Evolutionary conservation across 2,329 filamentous ascomycete species (phyloP).

Genomic region (Curvularia sp.): DNA sequence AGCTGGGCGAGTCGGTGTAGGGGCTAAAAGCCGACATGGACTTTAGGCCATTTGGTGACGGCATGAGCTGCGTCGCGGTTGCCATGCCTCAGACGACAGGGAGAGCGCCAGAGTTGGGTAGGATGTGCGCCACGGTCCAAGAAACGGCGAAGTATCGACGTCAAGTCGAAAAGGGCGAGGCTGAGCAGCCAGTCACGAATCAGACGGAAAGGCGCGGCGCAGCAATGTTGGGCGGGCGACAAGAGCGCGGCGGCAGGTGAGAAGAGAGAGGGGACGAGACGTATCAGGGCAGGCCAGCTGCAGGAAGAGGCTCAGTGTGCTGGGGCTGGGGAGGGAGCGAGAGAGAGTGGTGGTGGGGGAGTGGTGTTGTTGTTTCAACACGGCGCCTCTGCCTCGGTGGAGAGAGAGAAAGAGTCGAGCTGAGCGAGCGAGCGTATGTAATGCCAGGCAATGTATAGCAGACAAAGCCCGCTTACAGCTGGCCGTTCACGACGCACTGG

Average conservation of each 20-base stretch:
- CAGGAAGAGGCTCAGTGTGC: constrained; percentile 22
- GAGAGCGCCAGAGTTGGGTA: background rate
- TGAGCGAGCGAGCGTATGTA: constrained; percentile 12
- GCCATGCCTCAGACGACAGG: constrained; percentile 44
- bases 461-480: constrained; percentile 22
- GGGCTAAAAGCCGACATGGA: constrained; percentile 56
- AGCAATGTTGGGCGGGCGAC: constrained; percentile 28
- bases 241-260: constrained; percentile 21
- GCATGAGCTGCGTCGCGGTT: constrained; percentile 54
- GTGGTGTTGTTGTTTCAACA: constrained; percentile 28
- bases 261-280: constrained; percentile 13
- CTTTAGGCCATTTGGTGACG: constrained; percentile 51
- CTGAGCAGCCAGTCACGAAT: constrained; percentile 30
- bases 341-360: constrained; percentile 2
- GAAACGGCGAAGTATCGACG: background rate
- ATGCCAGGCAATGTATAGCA: constrained; percentile 8
- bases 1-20: constrained; percentile 60
- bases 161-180: constrained; percentile 26
- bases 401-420: background rate
- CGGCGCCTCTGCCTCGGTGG: constrained; percentile 20
- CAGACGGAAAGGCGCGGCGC: constrained; percentile 31
- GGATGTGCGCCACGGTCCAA: constrained; percentile 4
- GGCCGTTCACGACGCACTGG: constrained; percentile 19
- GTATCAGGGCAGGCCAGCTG: constrained; percentile 36
- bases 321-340: background rate